phyloP scores from a whole-genome alignment of 2,329 filamentous ascomycete species.

The Cephalotrichum gorgonifer region DNA sequence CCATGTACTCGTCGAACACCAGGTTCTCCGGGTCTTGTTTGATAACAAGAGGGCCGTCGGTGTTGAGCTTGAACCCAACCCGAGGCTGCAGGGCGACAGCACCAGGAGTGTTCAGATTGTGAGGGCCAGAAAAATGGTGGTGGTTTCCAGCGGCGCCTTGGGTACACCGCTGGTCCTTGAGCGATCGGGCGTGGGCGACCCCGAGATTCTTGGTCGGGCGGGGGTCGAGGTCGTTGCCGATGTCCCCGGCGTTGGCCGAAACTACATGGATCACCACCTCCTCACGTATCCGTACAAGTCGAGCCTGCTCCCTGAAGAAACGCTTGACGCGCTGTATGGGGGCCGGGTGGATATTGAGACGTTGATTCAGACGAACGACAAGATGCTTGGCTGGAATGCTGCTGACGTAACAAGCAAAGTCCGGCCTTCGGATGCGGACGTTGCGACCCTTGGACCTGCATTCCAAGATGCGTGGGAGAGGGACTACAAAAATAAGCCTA shows the following conservation, averaged over 20 bases:
- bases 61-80: conserved; percentile 20
- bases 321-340: conserved; percentile 39
- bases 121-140: conserved; percentile 30
- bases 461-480: conserved; percentile 44
- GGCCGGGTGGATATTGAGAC: conserved; percentile 34
- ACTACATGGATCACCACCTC: conserved; percentile 28
- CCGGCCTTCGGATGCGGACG: conserved; percentile 41
- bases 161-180: conserved; percentile 36
- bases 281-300: conserved; percentile 38
- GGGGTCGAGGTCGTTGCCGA: conserved; percentile 42
- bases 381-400: conserved; percentile 45
- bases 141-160: conserved; percentile 35
- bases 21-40: conserved; percentile 22
- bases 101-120: conserved; percentile 22
- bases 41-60: conserved; percentile 25
- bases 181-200: conserved; percentile 32
- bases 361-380: conserved; percentile 34
- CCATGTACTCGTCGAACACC: conserved; percentile 37
- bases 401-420: conserved; percentile 47
- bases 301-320: conserved; percentile 18
- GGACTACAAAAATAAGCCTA: conserved; percentile 32
- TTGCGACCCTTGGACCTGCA: conserved; percentile 37
- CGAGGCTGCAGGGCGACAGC: not conserved
- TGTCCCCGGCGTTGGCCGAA: conserved; percentile 52
- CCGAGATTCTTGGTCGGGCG: conserved; percentile 24